phyloP scores from a whole-genome alignment of 2,329 filamentous ascomycete genomes.

The Dactylonectria macrodidyma region DNA sequence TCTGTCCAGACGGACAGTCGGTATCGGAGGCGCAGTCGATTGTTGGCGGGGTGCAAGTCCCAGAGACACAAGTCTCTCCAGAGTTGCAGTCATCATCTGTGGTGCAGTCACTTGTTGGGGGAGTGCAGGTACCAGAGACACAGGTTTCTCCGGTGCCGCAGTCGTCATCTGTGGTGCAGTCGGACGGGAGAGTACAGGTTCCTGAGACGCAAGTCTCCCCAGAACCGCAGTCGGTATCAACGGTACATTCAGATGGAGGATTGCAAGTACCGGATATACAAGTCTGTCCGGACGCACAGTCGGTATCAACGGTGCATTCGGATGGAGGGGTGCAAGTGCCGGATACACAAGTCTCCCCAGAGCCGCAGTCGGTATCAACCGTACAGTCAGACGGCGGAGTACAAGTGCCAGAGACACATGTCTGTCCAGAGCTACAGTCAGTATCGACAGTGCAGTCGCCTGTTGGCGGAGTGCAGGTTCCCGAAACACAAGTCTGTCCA shows the following conservation, averaged over 20 bases:
- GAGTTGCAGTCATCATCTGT: not conserved
- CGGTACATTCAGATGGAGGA: not conserved
- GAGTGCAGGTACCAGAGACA: not conserved
- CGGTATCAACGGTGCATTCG: not conserved
- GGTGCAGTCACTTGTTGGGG: not conserved
- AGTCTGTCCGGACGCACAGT: not conserved
- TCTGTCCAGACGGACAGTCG: not conserved
- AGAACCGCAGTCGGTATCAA: not conserved
- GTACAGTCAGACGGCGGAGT: not conserved
- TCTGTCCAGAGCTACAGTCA: not conserved
- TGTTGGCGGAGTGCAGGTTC: not conserved
- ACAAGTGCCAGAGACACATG: not conserved
- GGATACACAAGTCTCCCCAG: not conserved
- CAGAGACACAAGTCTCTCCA: slow-evolving; percentile 5
- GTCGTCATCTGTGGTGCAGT: not conserved
- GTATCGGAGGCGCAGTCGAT: not conserved
- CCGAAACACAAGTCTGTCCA: not conserved
- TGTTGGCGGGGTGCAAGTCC: not conserved
- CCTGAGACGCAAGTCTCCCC: slow-evolving; percentile 2
- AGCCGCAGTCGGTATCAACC: not conserved
- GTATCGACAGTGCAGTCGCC: not conserved
- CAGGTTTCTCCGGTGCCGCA: not conserved
- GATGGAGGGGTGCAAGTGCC: not conserved
- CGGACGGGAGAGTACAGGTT: not conserved
- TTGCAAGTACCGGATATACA: not conserved